A percentile compares a stretch with the other conserved stretches of the same genome.
These are phyloP conservation scores for Rhynchospora pubera DNA, from an alignment of 176 grass and related monocot genomes.

Conservation along the genomic window DNA sequence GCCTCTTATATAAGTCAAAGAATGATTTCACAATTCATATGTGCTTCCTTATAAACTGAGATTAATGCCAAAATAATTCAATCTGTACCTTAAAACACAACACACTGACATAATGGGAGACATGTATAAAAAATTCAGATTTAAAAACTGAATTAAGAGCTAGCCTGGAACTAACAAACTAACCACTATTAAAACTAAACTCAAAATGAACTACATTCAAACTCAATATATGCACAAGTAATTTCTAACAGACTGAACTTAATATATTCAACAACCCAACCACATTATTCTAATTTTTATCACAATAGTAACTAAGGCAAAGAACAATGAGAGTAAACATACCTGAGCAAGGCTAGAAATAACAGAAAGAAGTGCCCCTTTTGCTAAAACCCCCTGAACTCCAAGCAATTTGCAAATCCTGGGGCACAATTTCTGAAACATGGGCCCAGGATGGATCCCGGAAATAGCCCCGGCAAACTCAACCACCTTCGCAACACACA, in stretches of 20 bases:
- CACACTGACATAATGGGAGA: neutral
- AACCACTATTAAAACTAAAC: neutral
- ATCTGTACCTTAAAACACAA: neutral
- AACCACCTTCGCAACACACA: constrained; percentile 72
- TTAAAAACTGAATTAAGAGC: no score
- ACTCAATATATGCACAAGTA: neutral
- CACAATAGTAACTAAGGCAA: constrained; percentile 9
- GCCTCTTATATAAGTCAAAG: neutral
- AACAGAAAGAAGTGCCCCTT: constrained; percentile 64
- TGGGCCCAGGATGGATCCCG: constrained; percentile 3
- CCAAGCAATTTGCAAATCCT: constrained; percentile 74
- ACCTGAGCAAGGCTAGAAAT: constrained; percentile 78
- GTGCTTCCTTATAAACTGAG: neutral
- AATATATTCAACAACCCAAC: neutral
- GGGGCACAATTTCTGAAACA: constrained; percentile 73
- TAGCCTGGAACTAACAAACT: no score
- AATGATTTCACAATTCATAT: neutral
- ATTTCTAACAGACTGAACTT: neutral
- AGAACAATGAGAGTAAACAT: neutral
- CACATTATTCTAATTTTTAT: neutral
- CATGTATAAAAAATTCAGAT: neutral
- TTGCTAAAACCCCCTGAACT: constrained; percentile 72
- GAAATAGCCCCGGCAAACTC: constrained; percentile 46
- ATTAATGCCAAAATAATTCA: neutral
- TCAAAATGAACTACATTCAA: neutral